phyloP scores from a whole-genome alignment of 2,329 filamentous ascomycete species.

The Apiospora saccharicola region DNA sequence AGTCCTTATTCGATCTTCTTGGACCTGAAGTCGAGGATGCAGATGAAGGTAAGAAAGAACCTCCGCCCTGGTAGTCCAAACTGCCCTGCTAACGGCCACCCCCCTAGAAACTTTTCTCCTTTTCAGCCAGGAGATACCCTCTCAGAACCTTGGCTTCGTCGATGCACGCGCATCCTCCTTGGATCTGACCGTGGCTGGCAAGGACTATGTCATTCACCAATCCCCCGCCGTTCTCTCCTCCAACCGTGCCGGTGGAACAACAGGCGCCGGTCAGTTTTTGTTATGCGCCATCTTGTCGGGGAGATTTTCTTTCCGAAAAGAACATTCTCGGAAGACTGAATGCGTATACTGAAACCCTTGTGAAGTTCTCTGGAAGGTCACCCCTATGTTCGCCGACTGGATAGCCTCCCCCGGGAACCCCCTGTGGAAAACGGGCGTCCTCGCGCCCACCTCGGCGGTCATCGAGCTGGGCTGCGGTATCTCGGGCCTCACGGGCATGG shows the following conservation, averaged over 20 bases:
- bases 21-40: conserved; percentile 55
- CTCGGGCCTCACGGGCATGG: conserved; percentile 78
- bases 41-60: conserved; percentile 52
- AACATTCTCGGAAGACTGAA: background rate
- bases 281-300: background rate
- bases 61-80: conserved; percentile 24
- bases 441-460: conserved; percentile 64
- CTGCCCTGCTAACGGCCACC: conserved; percentile 19
- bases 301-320: too few relatives aligned
- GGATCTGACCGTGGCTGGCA: conserved; percentile 71
- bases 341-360: background rate
- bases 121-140: conserved; percentile 78
- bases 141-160: conserved; percentile 84
- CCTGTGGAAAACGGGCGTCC: conserved; percentile 63
- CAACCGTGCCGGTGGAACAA: conserved; percentile 75
- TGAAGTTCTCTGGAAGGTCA: conserved; percentile 88
- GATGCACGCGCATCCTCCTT: conserved; percentile 72
- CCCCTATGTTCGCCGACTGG: conserved; percentile 83
- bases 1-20: conserved; percentile 37
- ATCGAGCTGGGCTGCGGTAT: conserved; percentile 92
- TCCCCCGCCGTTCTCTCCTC: conserved; percentile 85
- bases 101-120: conserved; percentile 82
- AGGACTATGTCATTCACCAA: conserved; percentile 80
- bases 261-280: conserved; percentile 65
- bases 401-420: conserved; percentile 69